Evolutionary conservation across 2,329 filamentous ascomycete species (phyloP), one percentile per base, ranked within the genome.

Genomic region (Grosmannia penicillata): DNA sequence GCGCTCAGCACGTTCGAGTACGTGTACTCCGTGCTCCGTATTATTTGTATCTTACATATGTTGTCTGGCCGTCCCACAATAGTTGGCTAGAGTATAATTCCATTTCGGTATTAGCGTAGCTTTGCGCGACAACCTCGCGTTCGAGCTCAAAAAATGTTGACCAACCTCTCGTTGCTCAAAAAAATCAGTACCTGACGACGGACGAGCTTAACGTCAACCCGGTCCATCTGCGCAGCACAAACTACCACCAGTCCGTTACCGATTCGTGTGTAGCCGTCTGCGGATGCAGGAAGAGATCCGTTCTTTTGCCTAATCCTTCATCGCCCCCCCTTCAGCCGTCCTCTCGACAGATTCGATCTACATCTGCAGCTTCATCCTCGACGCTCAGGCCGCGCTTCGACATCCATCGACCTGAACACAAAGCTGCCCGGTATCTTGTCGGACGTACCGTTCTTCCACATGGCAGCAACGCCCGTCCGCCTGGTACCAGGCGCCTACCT

Each of bases 401-500:
- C n/a, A n/a, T n/a, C n/a, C n/a, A n/a, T n/a, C n/a, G n/a, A n/a
- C n/a, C n/a, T n/a, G n/a, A n/a, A n/a, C n/a, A n/a, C n/a, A n/a
- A n/a, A n/a, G n/a, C n/a, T 11, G 10, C 33, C 17, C 17, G 6
- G 17, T 22, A 19, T 22, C 23, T 15, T 11, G 8, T 22, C 17
- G 18, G 7, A 23, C 24, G 22, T 30, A 29, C 28, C 8, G 18
- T 14, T 37, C 33, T 35, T 32, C 22, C 40, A 7, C 13, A 77
- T 77, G 72, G 63, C 72, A 37, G 70, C 72, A 47, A 83, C 82
- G 40, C 82, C 82, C 28, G 68, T 78, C 60, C 75, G 81, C 50
- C 74, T 74, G 44, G 65, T 85, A 34, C 82, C 82, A 32, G 82
- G 82, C 62, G 77, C 78, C 51, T 89, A 78, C 53, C 60, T 85